Percentiles rank a stretch among this genome's conserved stretches.
Evolutionary conservation across 257 asterid genomes (phyloP).

Genomic region (Solanum appendiculatum): DNA sequence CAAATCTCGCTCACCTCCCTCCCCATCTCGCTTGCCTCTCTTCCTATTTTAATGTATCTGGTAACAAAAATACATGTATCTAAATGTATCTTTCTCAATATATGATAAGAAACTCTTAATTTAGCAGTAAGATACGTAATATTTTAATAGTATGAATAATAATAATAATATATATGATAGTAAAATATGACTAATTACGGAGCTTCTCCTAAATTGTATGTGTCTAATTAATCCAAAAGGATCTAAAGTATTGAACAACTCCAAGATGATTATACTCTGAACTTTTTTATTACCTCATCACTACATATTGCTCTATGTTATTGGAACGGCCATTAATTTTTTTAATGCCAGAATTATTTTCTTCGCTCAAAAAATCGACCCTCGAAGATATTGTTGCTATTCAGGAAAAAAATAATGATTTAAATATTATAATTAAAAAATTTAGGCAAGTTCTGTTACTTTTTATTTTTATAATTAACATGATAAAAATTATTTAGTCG

Average conservation of each 20-base stretch:
- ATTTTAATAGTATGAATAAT: no score
- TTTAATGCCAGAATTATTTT: no score
- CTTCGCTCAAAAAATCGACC: neutral
- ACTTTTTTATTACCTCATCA: neutral
- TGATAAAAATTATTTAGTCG: neutral
- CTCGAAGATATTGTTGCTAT: neutral
- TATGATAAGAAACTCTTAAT: no score
- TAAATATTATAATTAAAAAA: neutral
- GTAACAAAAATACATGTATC: no score
- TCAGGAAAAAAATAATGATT: neutral
- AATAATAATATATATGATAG: no score
- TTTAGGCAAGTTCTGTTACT: neutral
- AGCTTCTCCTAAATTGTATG: neutral
- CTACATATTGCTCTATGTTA: neutral
- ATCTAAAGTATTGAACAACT: neutral
- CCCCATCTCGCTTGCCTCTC: neutral
- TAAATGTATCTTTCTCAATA: neutral
- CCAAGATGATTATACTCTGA: neutral
- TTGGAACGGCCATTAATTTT: neutral
- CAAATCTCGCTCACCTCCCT: no score
- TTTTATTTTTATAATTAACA: neutral
- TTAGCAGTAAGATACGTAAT: no score
- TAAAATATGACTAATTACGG: no score
- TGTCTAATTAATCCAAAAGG: neutral
- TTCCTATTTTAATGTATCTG: neutral